Evolutionary conservation across 352 stramenopile genomes (phyloP).

Genomic region (Globisporangium spinosum): DNA sequence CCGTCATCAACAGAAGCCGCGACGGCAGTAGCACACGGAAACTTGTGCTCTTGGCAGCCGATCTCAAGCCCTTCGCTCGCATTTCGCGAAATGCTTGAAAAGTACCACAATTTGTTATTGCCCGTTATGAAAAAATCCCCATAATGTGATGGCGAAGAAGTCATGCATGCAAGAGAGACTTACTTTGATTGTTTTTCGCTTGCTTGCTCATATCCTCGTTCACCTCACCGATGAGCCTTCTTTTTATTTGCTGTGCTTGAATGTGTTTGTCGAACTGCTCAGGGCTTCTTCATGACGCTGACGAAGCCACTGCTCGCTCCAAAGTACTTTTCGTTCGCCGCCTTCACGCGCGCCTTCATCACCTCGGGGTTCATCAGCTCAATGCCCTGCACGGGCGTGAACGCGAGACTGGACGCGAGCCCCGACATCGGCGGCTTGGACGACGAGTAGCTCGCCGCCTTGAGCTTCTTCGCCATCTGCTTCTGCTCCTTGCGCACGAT

Average conservation of each 20-base stretch:
- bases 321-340: constrained; percentile 98
- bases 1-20: neutral
- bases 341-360: constrained; percentile 86
- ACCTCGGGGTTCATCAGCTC: constrained; percentile 97
- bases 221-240: neutral
- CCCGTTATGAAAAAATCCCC: neutral
- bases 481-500: constrained; percentile 89
- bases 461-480: constrained; percentile 91
- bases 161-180: neutral
- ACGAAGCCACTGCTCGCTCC: constrained; percentile 94
- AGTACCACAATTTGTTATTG: neutral
- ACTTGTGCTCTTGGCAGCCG: neutral
- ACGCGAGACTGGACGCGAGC: constrained; percentile 95
- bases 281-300: constrained; percentile 86
- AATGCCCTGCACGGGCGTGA: constrained; percentile 95
- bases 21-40: neutral
- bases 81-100: neutral
- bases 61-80: neutral
- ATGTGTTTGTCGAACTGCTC: neutral
- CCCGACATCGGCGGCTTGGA: constrained; percentile 73
- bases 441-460: constrained; percentile 80
- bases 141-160: neutral
- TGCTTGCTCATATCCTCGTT: neutral
- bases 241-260: neutral
- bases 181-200: neutral